Conservation (phyloP, 148 eudicot species). For the Camellia lanceoleosa region DNA sequence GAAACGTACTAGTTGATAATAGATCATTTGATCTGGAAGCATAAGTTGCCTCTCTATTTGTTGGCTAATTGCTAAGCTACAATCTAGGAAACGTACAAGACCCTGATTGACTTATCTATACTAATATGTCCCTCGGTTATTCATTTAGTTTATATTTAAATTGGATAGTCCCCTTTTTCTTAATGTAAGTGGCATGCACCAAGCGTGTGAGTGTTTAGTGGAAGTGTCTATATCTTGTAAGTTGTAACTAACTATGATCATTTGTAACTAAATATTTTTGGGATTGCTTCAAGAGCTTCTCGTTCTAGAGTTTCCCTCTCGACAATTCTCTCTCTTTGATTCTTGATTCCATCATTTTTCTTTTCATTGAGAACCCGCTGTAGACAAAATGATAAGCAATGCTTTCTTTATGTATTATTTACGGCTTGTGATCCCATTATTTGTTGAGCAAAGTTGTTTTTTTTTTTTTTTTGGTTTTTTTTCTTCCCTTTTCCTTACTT, state of each 20-base stretch:
- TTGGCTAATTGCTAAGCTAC: slow-evolving; percentile 5
- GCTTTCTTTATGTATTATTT: neutral
- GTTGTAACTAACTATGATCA: too few species aligned
- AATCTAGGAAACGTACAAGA: neutral
- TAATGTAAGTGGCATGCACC: too few species aligned
- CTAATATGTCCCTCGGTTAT: neutral
- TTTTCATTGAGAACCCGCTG: neutral
- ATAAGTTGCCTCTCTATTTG: too few species aligned
- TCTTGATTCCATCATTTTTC: neutral
- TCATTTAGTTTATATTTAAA: neutral
- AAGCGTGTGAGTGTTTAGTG: too few species aligned
- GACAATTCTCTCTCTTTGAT: too few species aligned
- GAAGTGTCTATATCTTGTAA: too few species aligned
- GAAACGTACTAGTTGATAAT: neutral
- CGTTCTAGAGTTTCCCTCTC: too few species aligned
- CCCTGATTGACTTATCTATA: neutral
- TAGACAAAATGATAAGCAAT: slow-evolving; percentile 4
- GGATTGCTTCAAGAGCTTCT: too few species aligned
- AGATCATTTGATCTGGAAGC: neutral
- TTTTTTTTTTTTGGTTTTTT: neutral
- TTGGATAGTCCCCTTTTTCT: neutral
- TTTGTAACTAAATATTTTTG: too few species aligned
- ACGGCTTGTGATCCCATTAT: neutral
- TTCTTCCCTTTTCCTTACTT: neutral
- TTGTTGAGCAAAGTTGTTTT: too few species aligned